These are phyloP conservation scores for Penicillium occitanis DNA, from an alignment of 2,329 filamentous ascomycete genomes.

Conservation along the genomic window DNA sequence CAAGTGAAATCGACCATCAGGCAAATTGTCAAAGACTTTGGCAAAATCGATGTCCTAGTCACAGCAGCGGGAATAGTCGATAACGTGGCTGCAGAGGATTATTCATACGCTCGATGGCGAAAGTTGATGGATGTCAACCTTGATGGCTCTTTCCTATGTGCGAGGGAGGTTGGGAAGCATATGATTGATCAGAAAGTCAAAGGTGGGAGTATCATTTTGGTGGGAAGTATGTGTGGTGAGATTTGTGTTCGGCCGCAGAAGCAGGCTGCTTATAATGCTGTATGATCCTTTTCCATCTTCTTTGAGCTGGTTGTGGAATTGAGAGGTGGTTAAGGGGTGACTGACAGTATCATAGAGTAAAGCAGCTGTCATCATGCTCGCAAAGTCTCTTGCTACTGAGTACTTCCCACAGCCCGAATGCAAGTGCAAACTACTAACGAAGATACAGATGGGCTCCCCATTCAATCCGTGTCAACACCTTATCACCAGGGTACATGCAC, in stretches of 20 bases:
- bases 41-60: not conserved
- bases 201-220: slow-evolving; percentile 27
- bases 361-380: not conserved
- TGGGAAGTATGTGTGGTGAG: slow-evolving; percentile 33
- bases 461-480: slow-evolving; percentile 41
- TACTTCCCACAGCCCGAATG: not conserved
- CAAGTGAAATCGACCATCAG: not conserved
- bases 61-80: not conserved
- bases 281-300: slow-evolving; percentile 22
- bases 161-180: slow-evolving; percentile 1
- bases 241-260: slow-evolving; percentile 39
- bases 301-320: not conserved
- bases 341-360: not conserved
- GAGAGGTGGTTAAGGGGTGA: not conserved
- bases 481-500: slow-evolving; percentile 39
- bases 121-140: slow-evolving; percentile 2
- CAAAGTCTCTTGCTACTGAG: not conserved
- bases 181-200: not conserved
- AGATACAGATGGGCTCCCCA: slow-evolving; percentile 31
- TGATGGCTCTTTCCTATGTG: not conserved
- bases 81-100: not conserved
- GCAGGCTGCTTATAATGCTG: slow-evolving; percentile 40
- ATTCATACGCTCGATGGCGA: not conserved
- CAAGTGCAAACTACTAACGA: not conserved
- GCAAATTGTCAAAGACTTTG: not conserved